These are phyloP conservation scores for Penicillium sp. DNA, from an alignment of 2,329 filamentous ascomycete genomes.

Conservation along the genomic window DNA sequence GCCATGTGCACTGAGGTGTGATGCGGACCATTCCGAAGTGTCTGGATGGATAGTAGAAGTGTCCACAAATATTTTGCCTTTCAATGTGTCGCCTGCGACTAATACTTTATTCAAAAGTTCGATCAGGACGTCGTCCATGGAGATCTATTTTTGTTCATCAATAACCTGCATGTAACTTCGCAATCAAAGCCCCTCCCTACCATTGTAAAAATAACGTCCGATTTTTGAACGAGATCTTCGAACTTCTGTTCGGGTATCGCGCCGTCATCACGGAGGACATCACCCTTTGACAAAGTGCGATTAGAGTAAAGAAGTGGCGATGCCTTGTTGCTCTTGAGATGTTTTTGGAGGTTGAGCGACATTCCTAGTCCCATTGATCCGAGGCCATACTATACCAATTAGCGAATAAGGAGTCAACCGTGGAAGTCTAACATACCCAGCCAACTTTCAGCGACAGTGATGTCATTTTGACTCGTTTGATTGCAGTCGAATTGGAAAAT, in stretches of 20 bases:
- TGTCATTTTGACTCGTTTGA: slow-evolving; percentile 1
- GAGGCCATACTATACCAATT: slow-evolving; percentile 37
- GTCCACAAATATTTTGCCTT: slow-evolving; percentile 50
- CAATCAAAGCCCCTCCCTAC: slow-evolving; percentile 9
- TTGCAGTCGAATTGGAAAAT: not conserved
- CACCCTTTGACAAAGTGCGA: slow-evolving; percentile 52
- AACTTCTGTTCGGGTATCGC: slow-evolving; percentile 1
- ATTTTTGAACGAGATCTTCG: slow-evolving; percentile 16
- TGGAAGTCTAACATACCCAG: slow-evolving; percentile 13
- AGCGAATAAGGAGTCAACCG: not conserved
- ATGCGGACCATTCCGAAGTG: slow-evolving; percentile 37
- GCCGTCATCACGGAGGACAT: not conserved
- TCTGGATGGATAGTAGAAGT: slow-evolving; percentile 54
- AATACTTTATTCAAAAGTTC: slow-evolving; percentile 25
- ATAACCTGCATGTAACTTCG: not conserved
- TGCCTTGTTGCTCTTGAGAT: slow-evolving; percentile 29
- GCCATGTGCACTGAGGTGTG: slow-evolving; percentile 28
- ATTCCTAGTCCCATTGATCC: slow-evolving; percentile 56
- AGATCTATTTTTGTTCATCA: slow-evolving; percentile 33
- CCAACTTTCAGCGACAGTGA: slow-evolving; percentile 6
- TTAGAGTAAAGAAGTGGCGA: slow-evolving; percentile 47
- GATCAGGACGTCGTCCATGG: slow-evolving; percentile 46
- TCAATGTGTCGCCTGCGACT: slow-evolving; percentile 21
- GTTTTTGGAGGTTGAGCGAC: slow-evolving; percentile 52
- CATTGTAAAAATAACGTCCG: slow-evolving; percentile 42